Percentiles rank a stretch among this genome's conserved stretches.
phyloP scores from a whole-genome alignment of 1,284 basidiomycete species.

The Cutaneotrichosporon arboriforme region DNA sequence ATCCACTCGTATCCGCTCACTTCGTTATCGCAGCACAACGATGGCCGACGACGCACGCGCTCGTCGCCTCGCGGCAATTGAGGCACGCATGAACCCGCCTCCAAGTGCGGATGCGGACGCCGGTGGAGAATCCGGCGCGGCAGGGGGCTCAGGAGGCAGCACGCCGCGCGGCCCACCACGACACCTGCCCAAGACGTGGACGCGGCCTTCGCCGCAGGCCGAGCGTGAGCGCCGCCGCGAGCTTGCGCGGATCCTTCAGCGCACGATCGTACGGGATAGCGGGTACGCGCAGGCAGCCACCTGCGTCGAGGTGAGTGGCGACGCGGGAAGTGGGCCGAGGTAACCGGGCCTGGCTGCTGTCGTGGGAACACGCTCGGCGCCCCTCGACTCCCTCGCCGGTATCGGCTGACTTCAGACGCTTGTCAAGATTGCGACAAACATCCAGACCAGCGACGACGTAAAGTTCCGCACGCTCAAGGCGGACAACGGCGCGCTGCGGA shows the following conservation, averaged over 20 bases:
- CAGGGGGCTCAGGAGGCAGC: neutral
- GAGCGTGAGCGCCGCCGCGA: slow-evolving; percentile 28
- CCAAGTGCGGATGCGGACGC: neutral
- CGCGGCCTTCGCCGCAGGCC: slow-evolving; percentile 12
- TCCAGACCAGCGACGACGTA: slow-evolving; percentile 29
- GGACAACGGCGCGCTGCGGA: slow-evolving; percentile 32
- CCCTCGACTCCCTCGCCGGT: no score
- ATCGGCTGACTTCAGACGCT: slow-evolving; percentile 31
- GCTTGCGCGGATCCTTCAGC: slow-evolving; percentile 33
- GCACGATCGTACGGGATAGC: slow-evolving; percentile 41
- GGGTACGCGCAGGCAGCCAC: slow-evolving; percentile 32
- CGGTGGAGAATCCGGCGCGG: neutral
- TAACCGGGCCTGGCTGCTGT: neutral
- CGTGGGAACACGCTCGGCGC: no score
- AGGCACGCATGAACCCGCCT: slow-evolving; percentile 28
- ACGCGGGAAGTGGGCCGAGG: neutral
- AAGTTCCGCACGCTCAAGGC: slow-evolving; percentile 39
- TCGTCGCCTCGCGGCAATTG: slow-evolving; percentile 29
- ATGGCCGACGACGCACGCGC: slow-evolving; percentile 10
- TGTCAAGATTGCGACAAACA: slow-evolving; percentile 41
- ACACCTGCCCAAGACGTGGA: slow-evolving; percentile 13
- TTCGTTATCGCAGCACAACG: neutral
- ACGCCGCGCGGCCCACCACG: slow-evolving; percentile 6
- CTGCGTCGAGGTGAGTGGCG: slow-evolving; percentile 41
- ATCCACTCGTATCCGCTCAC: neutral